phyloP scores from a whole-genome alignment of 83 land plant genomes.

The Diphasiastrum complanatum region DNA sequence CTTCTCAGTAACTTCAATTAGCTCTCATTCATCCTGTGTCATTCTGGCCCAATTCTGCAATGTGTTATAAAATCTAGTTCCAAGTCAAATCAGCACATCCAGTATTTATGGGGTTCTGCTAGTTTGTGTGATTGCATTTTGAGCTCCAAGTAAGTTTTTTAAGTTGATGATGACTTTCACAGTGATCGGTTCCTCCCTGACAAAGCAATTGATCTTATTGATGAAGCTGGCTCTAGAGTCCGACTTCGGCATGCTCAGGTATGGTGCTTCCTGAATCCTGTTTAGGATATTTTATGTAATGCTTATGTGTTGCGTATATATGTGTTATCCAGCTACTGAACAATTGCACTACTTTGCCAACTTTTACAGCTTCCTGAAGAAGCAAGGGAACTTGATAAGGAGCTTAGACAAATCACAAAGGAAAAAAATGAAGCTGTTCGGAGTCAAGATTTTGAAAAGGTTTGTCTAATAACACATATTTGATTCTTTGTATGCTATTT shows the following conservation, averaged over 20 bases:
- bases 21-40: no score
- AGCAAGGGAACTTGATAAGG: no score
- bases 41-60: no score
- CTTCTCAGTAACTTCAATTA: no score
- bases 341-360: no score
- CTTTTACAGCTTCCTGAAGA: conserved; percentile 4
- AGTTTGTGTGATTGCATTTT: background rate
- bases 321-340: no score
- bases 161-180: background rate
- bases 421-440: conserved; percentile 11
- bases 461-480: no score
- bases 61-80: no score
- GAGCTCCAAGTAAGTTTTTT: background rate
- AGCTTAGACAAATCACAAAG: conserved; percentile 7
- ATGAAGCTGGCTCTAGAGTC: conserved; percentile 22
- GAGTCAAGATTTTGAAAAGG: conserved; percentile 7
- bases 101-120: background rate
- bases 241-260: conserved; percentile 22
- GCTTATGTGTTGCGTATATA: no score
- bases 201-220: no score
- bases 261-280: background rate
- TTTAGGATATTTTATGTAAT: no score
- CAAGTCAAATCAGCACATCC: background rate
- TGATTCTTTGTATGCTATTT: no score
- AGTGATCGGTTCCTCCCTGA: conserved; percentile 25